Conservation (phyloP, 1,139 yeast genomes). For the Taphrina communis region DNA sequence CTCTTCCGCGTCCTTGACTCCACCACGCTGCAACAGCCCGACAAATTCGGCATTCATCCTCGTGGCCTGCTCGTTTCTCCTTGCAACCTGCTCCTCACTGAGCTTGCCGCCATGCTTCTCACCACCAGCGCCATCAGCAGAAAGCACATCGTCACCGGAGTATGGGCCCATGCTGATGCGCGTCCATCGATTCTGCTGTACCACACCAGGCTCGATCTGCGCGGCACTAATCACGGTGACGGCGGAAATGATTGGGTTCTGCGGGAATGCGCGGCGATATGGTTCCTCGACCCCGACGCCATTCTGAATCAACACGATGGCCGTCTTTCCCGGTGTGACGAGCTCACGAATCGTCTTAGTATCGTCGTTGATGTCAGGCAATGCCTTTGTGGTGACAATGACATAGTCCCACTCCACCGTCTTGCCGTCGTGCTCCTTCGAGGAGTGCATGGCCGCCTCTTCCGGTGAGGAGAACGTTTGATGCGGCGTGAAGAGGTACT, state of each 20-base stretch:
- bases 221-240: conserved; percentile 41
- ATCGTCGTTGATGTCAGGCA: conserved; percentile 67
- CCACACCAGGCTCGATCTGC: conserved; percentile 29
- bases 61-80: conserved; percentile 3
- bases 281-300: conserved; percentile 75
- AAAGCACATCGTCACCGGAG: conserved; percentile 32
- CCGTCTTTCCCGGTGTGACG: conserved; percentile 56
- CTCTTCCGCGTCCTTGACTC: conserved; percentile 40
- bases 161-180: conserved; percentile 39
- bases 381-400: conserved; percentile 69
- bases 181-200: conserved; percentile 40
- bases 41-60: conserved; percentile 33
- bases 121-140: neutral
- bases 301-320: conserved; percentile 70
- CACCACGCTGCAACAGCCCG: conserved; percentile 23
- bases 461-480: conserved; percentile 49
- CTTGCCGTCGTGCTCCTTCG: no score
- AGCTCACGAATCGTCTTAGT: conserved; percentile 66
- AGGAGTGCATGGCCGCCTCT: conserved; percentile 54
- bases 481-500: conserved; percentile 24
- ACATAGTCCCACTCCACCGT: conserved; percentile 53
- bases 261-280: conserved; percentile 63
- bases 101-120: neutral
- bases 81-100: neutral
- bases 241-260: conserved; percentile 54